These are phyloP conservation scores for Laguncularia racemosa DNA, from an alignment of 345 rosid species.

Conservation along the genomic window DNA sequence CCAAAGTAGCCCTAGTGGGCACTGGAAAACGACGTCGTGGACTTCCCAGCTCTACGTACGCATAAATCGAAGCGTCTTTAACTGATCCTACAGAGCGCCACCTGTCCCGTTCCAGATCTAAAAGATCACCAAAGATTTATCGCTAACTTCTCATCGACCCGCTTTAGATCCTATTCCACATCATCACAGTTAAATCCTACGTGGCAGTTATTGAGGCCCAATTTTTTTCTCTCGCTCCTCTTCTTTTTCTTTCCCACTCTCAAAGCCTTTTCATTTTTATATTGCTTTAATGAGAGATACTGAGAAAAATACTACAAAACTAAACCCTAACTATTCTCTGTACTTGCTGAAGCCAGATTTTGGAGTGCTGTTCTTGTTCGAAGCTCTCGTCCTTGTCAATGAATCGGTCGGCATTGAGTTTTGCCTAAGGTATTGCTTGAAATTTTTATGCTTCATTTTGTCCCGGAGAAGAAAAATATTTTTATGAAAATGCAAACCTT, in stretches of 20 bases:
- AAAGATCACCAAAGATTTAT: slow-evolving; percentile 15
- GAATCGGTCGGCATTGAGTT: neutral
- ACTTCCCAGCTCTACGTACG: neutral
- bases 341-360: too few species aligned
- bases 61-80: slow-evolving; percentile 19
- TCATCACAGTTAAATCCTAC: slow-evolving; percentile 4
- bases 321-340: neutral
- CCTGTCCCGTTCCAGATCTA: slow-evolving; percentile 15
- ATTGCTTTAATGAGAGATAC: neutral
- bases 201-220: slow-evolving; percentile 7
- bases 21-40: slow-evolving; percentile 11
- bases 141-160: slow-evolving; percentile 5
- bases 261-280: slow-evolving; percentile 5
- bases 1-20: too few species aligned
- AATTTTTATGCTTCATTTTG: neutral
- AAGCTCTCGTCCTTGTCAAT: too few species aligned
- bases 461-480: neutral
- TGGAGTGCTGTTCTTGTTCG: too few species aligned
- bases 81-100: slow-evolving; percentile 22
- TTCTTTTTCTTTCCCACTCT: neutral
- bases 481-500: neutral
- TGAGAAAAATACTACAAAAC: neutral
- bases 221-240: slow-evolving; percentile 17
- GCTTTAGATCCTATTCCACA: slow-evolving; percentile 28
- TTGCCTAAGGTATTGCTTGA: neutral